Evolutionary conservation across 331 rosid species (phyloP), one percentile per base, ranked within the genome.

Genomic region (Dryas integrifolia): DNA sequence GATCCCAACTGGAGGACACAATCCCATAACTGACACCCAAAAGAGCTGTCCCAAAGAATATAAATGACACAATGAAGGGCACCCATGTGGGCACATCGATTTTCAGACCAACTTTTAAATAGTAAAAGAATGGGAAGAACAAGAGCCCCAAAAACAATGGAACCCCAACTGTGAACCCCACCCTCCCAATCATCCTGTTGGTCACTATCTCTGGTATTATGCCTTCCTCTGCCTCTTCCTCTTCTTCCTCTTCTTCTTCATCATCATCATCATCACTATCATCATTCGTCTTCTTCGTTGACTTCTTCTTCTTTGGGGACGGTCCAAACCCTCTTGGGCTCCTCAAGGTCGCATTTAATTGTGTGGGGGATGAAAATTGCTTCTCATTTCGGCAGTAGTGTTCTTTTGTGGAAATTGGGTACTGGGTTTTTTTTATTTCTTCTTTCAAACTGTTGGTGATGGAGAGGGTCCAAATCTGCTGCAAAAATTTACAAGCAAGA

Each of bases 1-100:
- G 98, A 76, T 91, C 98, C 98, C 98, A 94, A 65, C 97, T 91
- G 35, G 96, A 81, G 81, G 98, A 94, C 75, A 89, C 98, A 79
- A 91, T 94, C 74, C 97, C 98, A 80, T 94, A 94, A 74, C 98
- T 94, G 53, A 94, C 96, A 6, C 96, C 97, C 39, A 84, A 69
- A n/a, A 92, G 70, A n/a, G 96, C 97, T 47, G 97, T 85, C 35
- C 94, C 97, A 76, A 86, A 92, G 89, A 89, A 92, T 57, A 91
- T 64, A 82, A 91, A 91, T 18, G 97, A 94, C 40, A 89, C 95
- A 39, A 88, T 85, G 84, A 91, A 88, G 43, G 98, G 97, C 15
- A 94, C 94, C 97, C 98, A 91, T 49, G 86, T 83, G 35, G 98
- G 97, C 58, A 94, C 96, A 79, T 94, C 98, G 67, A 89, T 84